These are phyloP conservation scores for Phytophthora podocarpi DNA, from an alignment of 352 stramenopile species.

Conservation along the genomic window DNA sequence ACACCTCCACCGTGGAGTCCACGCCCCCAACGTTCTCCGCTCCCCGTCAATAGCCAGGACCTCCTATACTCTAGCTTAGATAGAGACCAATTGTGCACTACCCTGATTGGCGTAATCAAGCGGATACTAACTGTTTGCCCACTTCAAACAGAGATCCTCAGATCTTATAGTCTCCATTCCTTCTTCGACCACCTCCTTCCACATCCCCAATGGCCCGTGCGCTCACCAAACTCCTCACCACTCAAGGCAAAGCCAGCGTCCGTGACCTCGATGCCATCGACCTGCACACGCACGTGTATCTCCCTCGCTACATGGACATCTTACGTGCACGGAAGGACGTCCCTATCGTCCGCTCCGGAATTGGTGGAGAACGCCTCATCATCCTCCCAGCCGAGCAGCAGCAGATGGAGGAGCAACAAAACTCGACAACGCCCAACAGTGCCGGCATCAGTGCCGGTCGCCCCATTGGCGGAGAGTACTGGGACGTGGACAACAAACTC, in stretches of 20 bases:
- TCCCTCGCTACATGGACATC: slow-evolving; percentile 70
- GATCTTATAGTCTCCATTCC: no score
- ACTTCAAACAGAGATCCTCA: no score
- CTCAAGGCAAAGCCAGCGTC: slow-evolving; percentile 43
- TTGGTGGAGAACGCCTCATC: slow-evolving; percentile 49
- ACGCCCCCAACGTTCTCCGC: no score
- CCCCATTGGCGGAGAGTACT: slow-evolving; percentile 70
- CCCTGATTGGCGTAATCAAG: no score
- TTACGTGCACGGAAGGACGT: slow-evolving; percentile 49
- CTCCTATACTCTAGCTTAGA: no score
- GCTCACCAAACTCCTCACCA: slow-evolving; percentile 33
- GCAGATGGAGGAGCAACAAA: slow-evolving; percentile 34
- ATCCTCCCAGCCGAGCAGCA: slow-evolving; percentile 64
- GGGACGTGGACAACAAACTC: slow-evolving; percentile 54
- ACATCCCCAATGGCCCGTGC: slow-evolving; percentile 31
- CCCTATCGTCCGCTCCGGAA: slow-evolving; percentile 44
- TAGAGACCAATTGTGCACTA: no score
- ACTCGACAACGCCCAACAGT: slow-evolving; percentile 11
- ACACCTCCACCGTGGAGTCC: no score
- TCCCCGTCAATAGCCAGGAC: no score
- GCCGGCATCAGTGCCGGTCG: slow-evolving; percentile 47
- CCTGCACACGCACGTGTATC: slow-evolving; percentile 72
- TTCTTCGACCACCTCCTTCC: no score
- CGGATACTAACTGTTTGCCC: not conserved
- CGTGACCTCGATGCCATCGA: slow-evolving; percentile 50